A percentile compares a stretch with the other conserved stretches of the same genome.
Evolutionary conservation across 805 yeast species (phyloP).

Genomic region (Kazachstania taianensis): DNA sequence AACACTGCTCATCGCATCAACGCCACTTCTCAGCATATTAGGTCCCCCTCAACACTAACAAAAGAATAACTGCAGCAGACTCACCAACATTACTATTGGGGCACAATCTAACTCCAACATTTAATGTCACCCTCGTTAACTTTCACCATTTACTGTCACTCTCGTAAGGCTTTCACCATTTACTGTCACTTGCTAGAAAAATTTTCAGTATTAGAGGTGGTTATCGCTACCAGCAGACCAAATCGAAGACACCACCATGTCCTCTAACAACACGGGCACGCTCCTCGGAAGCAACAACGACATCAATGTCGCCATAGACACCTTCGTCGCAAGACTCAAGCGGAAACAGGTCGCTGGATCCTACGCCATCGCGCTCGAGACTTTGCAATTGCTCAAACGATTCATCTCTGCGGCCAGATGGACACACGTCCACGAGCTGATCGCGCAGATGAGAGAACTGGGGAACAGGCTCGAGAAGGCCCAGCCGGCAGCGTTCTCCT

Average conservation of each 20-base stretch:
- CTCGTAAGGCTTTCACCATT: too few relatives aligned
- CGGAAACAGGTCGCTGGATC: slow-evolving; percentile 81
- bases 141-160: too few relatives aligned
- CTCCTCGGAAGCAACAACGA: slow-evolving; percentile 1
- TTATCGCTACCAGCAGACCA: neutral
- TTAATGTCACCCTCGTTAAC: too few relatives aligned
- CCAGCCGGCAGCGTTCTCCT: slow-evolving; percentile 78
- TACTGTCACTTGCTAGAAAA: too few relatives aligned
- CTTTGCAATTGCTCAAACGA: slow-evolving; percentile 78
- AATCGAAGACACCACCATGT: neutral
- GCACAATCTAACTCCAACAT: too few relatives aligned
- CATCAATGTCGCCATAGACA: slow-evolving; percentile 16
- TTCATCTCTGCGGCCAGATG: slow-evolving; percentile 85
- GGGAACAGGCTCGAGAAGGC: slow-evolving; percentile 67
- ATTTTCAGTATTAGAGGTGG: neutral
- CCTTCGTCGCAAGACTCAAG: slow-evolving; percentile 50
- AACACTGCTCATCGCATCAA: too few relatives aligned
- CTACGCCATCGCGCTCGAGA: slow-evolving; percentile 70
- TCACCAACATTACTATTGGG: too few relatives aligned
- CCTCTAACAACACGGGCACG: neutral
- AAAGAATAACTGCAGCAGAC: too few relatives aligned
- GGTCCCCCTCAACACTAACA: too few relatives aligned
- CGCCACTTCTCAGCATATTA: too few relatives aligned
- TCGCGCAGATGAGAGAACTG: slow-evolving; percentile 58
- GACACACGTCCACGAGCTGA: slow-evolving; percentile 65